Percentiles rank a stretch among this genome's conserved stretches.
Evolutionary conservation across 805 yeast species (phyloP).

Genomic region (Saccharomycopsis olivae): DNA sequence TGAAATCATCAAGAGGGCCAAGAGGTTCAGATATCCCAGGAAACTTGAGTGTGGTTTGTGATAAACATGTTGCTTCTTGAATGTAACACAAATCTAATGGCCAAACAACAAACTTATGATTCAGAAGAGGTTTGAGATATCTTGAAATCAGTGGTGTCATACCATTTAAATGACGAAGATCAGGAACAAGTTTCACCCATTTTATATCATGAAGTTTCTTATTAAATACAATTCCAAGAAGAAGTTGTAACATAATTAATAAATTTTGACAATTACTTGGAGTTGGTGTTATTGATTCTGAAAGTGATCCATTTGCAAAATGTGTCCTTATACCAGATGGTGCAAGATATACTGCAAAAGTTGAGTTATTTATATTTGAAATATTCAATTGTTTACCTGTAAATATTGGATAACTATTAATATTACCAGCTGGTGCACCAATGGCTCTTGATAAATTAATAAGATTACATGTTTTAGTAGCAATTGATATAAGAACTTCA

Average conservation of each 20-base stretch:
- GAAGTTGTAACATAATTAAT: slow-evolving; percentile 17
- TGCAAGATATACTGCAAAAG: slow-evolving; percentile 36
- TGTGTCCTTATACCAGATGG: slow-evolving; percentile 48
- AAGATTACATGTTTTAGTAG: slow-evolving; percentile 26
- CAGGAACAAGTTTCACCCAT: slow-evolving; percentile 66
- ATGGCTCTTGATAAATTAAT: slow-evolving; percentile 26
- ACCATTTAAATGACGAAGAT: slow-evolving; percentile 56
- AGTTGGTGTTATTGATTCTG: slow-evolving; percentile 25
- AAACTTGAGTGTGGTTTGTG: neutral
- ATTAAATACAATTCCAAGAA: slow-evolving; percentile 17
- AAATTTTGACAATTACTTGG: slow-evolving; percentile 17
- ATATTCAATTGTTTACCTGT: neutral
- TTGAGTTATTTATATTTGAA: slow-evolving; percentile 18
- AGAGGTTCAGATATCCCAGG: slow-evolving; percentile 20
- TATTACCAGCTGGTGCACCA: too few species aligned
- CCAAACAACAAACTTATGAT: slow-evolving; percentile 55
- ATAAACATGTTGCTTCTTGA: slow-evolving; percentile 31
- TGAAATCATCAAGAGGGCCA: slow-evolving; percentile 23
- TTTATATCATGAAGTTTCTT: slow-evolving; percentile 24
- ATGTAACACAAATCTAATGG: slow-evolving; percentile 56
- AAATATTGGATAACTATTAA: too few species aligned
- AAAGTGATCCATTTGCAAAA: slow-evolving; percentile 27
- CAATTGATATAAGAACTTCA: slow-evolving; percentile 30
- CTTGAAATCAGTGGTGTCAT: slow-evolving; percentile 52
- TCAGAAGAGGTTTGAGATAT: slow-evolving; percentile 40